Evolutionary conservation across 2,329 filamentous ascomycete genomes (phyloP).

Genomic region (Curvularia eragrostidis): DNA sequence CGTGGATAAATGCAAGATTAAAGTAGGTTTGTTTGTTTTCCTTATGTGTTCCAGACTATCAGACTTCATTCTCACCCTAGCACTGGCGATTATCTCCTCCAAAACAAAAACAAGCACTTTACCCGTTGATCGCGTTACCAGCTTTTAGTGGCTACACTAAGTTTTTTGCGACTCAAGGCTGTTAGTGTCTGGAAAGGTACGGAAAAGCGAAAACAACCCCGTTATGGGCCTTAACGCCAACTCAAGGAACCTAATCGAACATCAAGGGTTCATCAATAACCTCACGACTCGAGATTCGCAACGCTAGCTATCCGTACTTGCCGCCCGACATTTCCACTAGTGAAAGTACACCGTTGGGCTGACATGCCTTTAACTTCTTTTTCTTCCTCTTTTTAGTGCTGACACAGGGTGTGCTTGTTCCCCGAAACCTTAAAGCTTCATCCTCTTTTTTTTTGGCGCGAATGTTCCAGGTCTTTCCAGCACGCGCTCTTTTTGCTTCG

Average conservation of each 20-base stretch:
- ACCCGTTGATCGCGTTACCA: background rate
- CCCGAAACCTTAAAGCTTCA: conserved; percentile 1
- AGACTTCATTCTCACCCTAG: background rate
- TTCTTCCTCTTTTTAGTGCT: conserved; percentile 2
- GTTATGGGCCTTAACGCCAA: background rate
- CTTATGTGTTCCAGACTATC: background rate
- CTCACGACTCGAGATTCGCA: background rate
- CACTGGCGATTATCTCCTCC: background rate
- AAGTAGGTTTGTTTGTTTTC: background rate
- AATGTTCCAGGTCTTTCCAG: background rate
- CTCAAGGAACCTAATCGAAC: background rate
- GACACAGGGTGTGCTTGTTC: background rate
- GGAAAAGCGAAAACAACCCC: background rate
- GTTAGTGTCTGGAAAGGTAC: background rate
- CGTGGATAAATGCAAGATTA: background rate
- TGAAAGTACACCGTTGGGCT: background rate
- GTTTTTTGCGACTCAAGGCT: background rate
- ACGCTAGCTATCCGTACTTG: conserved; percentile 3
- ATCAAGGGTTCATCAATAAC: background rate
- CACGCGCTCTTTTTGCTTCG: background rate
- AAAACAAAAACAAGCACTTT: background rate
- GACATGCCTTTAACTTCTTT: background rate
- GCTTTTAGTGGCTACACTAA: background rate
- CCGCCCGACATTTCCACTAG: background rate
- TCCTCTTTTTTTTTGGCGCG: background rate